These are phyloP conservation scores for Tilletia setariae DNA, from an alignment of 1,284 basidiomycete genomes.

Conservation along the genomic window DNA sequence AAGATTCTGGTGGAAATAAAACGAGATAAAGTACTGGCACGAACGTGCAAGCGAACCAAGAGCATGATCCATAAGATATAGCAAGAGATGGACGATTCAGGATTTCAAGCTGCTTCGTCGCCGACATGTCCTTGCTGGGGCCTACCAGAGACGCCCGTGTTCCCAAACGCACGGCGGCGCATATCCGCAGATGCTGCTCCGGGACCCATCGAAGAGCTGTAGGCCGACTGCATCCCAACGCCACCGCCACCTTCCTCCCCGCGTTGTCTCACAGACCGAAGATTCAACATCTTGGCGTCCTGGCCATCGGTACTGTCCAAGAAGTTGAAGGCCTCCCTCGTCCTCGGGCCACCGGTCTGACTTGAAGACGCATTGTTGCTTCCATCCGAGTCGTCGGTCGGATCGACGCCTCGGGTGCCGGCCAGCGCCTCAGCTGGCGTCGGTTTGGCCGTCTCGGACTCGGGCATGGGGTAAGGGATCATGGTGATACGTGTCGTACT, in stretches of 20 bases:
- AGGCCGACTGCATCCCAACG: not conserved
- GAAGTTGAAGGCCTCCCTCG: not conserved
- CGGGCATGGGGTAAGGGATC: constrained; percentile 30
- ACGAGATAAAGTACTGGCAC: too few relatives aligned
- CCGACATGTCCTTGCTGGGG: too few relatives aligned
- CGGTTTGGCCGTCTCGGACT: constrained; percentile 14
- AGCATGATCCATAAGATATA: too few relatives aligned
- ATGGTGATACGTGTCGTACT: constrained; percentile 24
- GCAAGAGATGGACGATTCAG: too few relatives aligned
- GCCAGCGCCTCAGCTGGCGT: not conserved
- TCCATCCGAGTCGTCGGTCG: not conserved
- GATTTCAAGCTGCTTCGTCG: too few relatives aligned
- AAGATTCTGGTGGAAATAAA: too few relatives aligned
- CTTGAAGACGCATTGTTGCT: not conserved
- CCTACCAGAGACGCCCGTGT: too few relatives aligned
- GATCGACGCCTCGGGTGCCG: not conserved
- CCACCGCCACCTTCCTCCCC: not conserved
- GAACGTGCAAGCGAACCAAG: too few relatives aligned
- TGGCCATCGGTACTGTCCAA: not conserved
- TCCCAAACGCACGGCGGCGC: not conserved
- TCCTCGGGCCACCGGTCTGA: not conserved
- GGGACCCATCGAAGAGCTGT: not conserved
- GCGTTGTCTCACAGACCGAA: not conserved
- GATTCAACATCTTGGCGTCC: constrained; percentile 7
- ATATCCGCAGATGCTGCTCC: not conserved